A percentile compares a stretch with the other conserved stretches of the same genome.
Evolutionary conservation across 148 eudicot species (phyloP).

Genomic region (Vaccinium macrocarpon): DNA sequence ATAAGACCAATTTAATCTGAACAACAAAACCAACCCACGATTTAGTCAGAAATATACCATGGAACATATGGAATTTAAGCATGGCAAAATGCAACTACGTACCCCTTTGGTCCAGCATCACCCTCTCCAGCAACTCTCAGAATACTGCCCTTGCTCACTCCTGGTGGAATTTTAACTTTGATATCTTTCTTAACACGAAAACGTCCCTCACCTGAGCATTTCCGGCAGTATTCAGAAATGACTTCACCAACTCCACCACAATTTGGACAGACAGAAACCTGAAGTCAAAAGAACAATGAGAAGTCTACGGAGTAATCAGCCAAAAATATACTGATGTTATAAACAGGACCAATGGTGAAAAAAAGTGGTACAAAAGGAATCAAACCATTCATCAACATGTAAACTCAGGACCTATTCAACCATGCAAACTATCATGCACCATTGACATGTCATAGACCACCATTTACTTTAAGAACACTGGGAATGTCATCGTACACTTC

Average conservation of each 20-base stretch:
- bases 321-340: background rate
- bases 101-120: conserved; percentile 99
- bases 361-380: background rate
- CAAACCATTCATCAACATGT: background rate
- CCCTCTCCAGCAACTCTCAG: conserved; percentile 97
- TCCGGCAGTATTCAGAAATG: conserved; percentile 80
- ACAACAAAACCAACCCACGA: background rate
- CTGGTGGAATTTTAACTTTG: conserved; percentile 97
- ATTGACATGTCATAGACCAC: background rate
- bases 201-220: conserved; percentile 91
- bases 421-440: background rate
- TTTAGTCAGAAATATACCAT: background rate
- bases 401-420: background rate
- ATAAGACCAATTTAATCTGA: background rate
- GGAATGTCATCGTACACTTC: background rate
- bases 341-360: background rate
- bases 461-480: background rate
- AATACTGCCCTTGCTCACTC: conserved; percentile 92
- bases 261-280: conserved; percentile 95
- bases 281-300: conserved; percentile 8
- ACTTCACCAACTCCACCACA: conserved; percentile 98
- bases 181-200: conserved; percentile 84
- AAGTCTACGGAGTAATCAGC: conserved; percentile 5
- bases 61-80: background rate
- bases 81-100: conserved; percentile 26